Percentiles rank a stretch among this genome's conserved stretches.
These are phyloP conservation scores for Zygosaccharomyces kombuchaensis DNA, from an alignment of 805 yeast species.

Conservation along the genomic window DNA sequence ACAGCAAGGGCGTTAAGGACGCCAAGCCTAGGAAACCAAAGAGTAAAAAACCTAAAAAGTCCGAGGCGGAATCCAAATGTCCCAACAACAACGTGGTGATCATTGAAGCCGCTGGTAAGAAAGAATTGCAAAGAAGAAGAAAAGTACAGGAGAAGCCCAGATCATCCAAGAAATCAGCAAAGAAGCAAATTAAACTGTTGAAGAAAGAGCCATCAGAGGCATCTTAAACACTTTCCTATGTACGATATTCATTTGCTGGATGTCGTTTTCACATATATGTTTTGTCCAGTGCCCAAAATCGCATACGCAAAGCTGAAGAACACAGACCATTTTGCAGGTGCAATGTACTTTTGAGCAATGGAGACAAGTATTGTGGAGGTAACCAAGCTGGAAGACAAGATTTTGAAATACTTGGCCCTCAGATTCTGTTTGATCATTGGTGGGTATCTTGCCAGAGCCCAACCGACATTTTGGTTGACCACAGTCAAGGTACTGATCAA, in stretches of 20 bases:
- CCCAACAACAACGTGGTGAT: constrained; percentile 28
- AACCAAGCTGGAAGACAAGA: constrained; percentile 20
- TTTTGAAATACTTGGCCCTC: constrained; percentile 14
- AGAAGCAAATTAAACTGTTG: constrained; percentile 3
- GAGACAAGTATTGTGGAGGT: constrained; percentile 21
- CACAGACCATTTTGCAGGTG: constrained; percentile 25
- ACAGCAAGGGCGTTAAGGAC: constrained; percentile 1
- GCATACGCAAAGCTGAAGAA: constrained; percentile 27
- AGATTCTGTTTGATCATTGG: constrained; percentile 10
- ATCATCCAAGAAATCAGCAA: constrained; percentile 2
- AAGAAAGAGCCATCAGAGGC: constrained; percentile 9
- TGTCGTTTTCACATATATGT: constrained; percentile 20
- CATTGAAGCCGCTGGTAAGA: constrained; percentile 32
- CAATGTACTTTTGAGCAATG: constrained; percentile 20
- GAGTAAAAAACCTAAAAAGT: constrained; percentile 2
- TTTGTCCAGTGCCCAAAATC: constrained; percentile 21
- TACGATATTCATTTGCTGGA: background rate
- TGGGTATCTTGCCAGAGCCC: constrained; percentile 5
- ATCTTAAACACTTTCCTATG: background rate
- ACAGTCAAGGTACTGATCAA: constrained; percentile 18
- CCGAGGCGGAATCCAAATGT: background rate
- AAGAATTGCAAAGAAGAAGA: constrained; percentile 28
- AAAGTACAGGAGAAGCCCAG: constrained; percentile 16
- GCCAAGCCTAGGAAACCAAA: constrained; percentile 4
- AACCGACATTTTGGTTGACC: constrained; percentile 13